A percentile compares a stretch with the other conserved stretches of the same genome.
Evolutionary conservation across 257 asterid genomes (phyloP).

Genomic region (Solanum pinnatisectum): DNA sequence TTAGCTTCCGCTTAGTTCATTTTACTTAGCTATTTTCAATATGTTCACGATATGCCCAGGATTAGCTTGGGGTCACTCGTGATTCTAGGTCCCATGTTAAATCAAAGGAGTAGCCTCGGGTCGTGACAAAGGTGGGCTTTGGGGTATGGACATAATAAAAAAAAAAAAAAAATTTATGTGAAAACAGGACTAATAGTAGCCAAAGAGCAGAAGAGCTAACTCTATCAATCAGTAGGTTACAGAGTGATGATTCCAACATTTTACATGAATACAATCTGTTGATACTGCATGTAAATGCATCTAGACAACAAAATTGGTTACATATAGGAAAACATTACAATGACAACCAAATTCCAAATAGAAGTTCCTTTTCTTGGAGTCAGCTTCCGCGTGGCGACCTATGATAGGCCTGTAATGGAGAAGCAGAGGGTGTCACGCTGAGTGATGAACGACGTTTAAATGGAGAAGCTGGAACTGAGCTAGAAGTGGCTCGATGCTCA

Average conservation of each 20-base stretch:
- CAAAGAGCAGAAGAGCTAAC: background rate
- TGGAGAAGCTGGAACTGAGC: constrained; percentile 15
- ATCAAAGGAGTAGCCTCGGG: too few species aligned
- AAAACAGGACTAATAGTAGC: background rate
- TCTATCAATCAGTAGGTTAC: background rate
- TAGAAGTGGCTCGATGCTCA: constrained; percentile 16
- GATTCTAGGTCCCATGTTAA: too few species aligned
- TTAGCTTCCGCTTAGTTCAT: too few species aligned
- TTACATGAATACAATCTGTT: background rate
- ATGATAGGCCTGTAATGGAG: constrained; percentile 41
- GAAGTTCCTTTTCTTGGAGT: constrained; percentile 9
- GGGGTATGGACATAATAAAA: too few species aligned
- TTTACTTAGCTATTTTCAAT: too few species aligned
- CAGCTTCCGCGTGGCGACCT: constrained; percentile 37
- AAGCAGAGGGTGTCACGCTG: constrained; percentile 36
- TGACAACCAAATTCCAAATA: background rate
- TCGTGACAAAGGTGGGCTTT: too few species aligned
- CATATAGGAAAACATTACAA: background rate
- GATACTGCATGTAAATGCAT: background rate
- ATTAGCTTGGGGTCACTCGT: too few species aligned
- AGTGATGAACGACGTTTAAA: constrained; percentile 26
- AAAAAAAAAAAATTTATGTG: too few species aligned
- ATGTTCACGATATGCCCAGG: too few species aligned
- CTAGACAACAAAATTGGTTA: background rate
- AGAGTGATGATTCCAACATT: background rate